Conservation (phyloP, 371 early-diverging fungal species). For the Syncephalastrum contaminatum region DNA sequence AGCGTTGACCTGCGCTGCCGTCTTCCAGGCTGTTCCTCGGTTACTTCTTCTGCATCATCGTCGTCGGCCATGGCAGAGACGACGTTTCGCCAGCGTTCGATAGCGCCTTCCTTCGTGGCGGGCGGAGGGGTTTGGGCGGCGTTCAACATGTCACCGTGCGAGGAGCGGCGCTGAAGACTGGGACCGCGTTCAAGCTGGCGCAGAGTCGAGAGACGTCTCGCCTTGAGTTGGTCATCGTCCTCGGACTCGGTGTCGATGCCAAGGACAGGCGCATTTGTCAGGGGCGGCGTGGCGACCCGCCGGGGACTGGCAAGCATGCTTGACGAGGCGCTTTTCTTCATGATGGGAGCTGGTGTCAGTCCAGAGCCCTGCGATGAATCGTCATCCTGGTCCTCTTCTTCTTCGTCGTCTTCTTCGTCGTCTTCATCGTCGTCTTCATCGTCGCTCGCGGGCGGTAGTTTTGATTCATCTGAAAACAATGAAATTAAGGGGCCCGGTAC, state of each 20-base stretch:
- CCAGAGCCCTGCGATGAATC: background rate
- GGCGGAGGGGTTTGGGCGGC: no score
- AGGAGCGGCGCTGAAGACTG: constrained; percentile 17
- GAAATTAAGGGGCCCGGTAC: no score
- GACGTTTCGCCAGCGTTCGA: constrained; percentile 35
- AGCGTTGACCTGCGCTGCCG: constrained; percentile 5
- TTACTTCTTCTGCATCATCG: no score
- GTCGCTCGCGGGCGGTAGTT: background rate
- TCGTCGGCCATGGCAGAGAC: constrained; percentile 4
- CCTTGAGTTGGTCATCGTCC: constrained; percentile 5
- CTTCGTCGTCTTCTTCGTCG: constrained; percentile 11
- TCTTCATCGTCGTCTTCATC: constrained; percentile 17
- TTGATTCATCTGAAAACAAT: no score
- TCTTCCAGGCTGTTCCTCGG: background rate
- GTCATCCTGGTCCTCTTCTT: background rate
- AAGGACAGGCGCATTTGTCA: no score
- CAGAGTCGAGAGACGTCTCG: constrained; percentile 29
- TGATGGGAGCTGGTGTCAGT: no score
- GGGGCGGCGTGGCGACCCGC: no score
- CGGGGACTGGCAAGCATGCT: no score
- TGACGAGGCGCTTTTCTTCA: no score
- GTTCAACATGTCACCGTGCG: no score
- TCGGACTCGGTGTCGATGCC: background rate
- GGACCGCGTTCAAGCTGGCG: constrained; percentile 28
- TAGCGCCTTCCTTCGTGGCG: constrained; percentile 9